Base-by-base conservation (phyloP, 2,329 filamentous ascomycete genomes). In the Sclerotinia nivalis region DNA sequence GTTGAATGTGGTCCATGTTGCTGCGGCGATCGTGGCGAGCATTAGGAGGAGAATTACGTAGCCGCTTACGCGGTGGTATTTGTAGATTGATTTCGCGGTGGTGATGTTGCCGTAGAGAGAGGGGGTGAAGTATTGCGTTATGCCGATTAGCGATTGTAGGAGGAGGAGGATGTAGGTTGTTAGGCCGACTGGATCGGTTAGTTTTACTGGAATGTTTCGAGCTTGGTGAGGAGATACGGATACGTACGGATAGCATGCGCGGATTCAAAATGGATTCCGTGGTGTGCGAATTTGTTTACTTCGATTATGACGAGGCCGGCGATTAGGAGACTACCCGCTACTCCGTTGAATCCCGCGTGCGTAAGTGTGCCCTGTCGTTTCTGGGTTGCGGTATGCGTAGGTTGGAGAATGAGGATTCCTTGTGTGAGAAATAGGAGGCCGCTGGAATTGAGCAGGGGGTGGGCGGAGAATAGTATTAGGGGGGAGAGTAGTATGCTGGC, bases 321-420 rank as follows among this genome's bases (percentile, higher is more conserved):
- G 62, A 88, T 81, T 64, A 93, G 71, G 8, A 72, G 43, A 64
- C 73, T 85, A 66, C 85, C 78, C 13, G 87, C 81, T 60, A 92
- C 75, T 40, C 88, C 80, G 79, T 93, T 93, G 73, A 97, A 83
- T 18, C 82, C 81, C 34, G 89, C 89, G 80, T 99, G 95, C 60
- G 87, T 75, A 70, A 82, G 81, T 72, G 86, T 84, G 49, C 87
- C 88, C 50, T 81, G 76, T 50, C 81, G 79, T 81, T 97, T 97
- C 81, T 97, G 92, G 22, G 84, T 80, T 2, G 89, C 83, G 0
- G 92, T 92, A 75, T 91, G 87, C 0, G 95, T 97, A 1, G 95
- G 96, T 80, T 99, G 96, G 49, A 98, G 86, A 74, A 96, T 83
- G 66, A 98, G 88, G 73, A 94, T 88, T 69, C 90, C 91, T 83